phyloP scores from a whole-genome alignment of 2,329 filamentous ascomycete species.

The Chaetomium olivaceum region DNA sequence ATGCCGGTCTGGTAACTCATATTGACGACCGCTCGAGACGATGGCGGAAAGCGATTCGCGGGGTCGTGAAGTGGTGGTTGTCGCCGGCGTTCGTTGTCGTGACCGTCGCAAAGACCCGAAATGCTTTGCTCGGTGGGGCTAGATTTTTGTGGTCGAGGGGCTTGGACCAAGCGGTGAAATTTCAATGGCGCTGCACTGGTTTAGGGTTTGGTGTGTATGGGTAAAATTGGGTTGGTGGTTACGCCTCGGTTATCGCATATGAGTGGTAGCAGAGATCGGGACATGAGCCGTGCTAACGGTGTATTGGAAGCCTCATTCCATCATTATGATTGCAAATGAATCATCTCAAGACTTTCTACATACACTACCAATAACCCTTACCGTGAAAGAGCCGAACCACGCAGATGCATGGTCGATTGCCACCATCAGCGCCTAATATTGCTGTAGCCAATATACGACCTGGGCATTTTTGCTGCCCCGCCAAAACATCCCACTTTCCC shows the following conservation, averaged over 20 bases:
- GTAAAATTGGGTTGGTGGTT: conserved; percentile 7
- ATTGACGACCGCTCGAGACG: conserved; percentile 32
- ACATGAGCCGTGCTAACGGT: background rate
- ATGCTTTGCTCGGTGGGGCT: conserved; percentile 35
- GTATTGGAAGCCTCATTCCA: background rate
- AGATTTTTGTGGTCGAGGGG: conserved; percentile 34
- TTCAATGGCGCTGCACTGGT: conserved; percentile 24
- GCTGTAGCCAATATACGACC: conserved; percentile 9
- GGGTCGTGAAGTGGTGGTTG: conserved; percentile 11
- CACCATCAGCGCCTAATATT: background rate
- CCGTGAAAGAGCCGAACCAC: background rate
- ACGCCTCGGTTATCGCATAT: conserved; percentile 4
- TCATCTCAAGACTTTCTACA: background rate
- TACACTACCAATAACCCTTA: background rate
- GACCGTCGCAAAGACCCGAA: conserved; percentile 34
- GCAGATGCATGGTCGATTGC: background rate
- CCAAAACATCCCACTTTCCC: conserved; percentile 25
- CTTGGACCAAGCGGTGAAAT: conserved; percentile 27
- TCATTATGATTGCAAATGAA: background rate
- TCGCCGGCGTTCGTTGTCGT: conserved; percentile 32
- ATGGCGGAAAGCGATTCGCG: conserved; percentile 5
- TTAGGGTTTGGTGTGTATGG: conserved; percentile 33
- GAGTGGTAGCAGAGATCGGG: too few relatives aligned
- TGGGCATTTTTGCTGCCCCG: conserved; percentile 13
- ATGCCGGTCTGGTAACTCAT: conserved; percentile 67